phyloP scores from a whole-genome alignment of 768 basidiomycete genomes.

The Galerina sulciceps region DNA sequence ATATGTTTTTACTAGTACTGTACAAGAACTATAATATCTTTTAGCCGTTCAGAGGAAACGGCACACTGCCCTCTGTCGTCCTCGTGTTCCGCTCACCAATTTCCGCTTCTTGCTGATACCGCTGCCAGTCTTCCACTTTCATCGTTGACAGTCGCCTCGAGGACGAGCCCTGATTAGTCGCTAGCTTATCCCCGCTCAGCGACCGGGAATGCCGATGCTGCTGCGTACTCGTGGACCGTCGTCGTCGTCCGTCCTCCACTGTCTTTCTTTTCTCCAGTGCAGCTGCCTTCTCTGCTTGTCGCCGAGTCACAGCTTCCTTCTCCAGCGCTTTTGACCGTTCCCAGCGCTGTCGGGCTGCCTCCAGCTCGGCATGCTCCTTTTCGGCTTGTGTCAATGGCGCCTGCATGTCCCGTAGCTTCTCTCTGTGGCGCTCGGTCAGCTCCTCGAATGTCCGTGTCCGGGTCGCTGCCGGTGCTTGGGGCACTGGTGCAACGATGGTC shows the following conservation, averaged over 20 bases:
- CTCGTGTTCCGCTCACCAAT: no score
- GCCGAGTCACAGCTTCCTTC: constrained; percentile 70
- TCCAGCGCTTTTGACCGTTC: constrained; percentile 77
- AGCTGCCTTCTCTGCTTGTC: constrained; percentile 73
- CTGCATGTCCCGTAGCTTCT: constrained; percentile 83
- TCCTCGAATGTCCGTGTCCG: constrained; percentile 87
- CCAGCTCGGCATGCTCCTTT: constrained; percentile 75
- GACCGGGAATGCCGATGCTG: constrained; percentile 52
- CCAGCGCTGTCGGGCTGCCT: constrained; percentile 82
- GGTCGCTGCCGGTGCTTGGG: constrained; percentile 49
- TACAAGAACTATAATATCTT: constrained; percentile 37
- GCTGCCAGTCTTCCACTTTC: constrained; percentile 89
- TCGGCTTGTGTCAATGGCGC: constrained; percentile 82
- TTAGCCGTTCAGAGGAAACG: constrained; percentile 56
- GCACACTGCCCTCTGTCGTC: constrained; percentile 44
- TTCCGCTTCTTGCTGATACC: constrained; percentile 61
- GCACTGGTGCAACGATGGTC: constrained; percentile 45
- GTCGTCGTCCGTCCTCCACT: constrained; percentile 43
- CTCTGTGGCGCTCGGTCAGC: constrained; percentile 81
- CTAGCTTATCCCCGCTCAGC: constrained; percentile 67
- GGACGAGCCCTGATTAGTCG: constrained; percentile 47
- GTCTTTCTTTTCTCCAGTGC: constrained; percentile 56
- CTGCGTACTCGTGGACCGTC: constrained; percentile 30
- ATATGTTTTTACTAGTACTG: no score
- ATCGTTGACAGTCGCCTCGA: constrained; percentile 72